Evolutionary conservation across 2,329 filamentous ascomycete species (phyloP).

Genomic region (Colletotrichum australisinense): DNA sequence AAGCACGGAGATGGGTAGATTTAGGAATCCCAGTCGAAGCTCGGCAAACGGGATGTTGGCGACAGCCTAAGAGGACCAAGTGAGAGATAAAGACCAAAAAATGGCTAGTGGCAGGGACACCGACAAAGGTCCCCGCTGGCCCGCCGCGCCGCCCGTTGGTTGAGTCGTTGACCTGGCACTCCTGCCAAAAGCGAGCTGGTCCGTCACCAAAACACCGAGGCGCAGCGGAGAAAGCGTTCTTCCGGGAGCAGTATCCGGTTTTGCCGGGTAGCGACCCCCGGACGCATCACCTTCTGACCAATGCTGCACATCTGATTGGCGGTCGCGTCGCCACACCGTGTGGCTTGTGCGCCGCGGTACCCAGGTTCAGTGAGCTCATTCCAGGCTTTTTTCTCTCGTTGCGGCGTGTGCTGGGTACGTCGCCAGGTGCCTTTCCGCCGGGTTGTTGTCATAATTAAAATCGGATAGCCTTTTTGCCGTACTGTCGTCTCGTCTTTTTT

Average conservation of each 20-base stretch:
- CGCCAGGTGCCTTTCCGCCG: conserved; percentile 32
- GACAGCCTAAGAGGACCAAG: not conserved
- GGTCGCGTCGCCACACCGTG: conserved; percentile 41
- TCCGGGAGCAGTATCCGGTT: conserved; percentile 34
- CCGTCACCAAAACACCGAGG: conserved; percentile 5
- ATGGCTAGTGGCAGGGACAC: not conserved
- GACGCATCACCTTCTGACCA: conserved; percentile 31
- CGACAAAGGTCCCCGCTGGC: conserved; percentile 13
- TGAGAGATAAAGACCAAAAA: conserved; percentile 5
- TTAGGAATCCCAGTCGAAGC: conserved; percentile 6
- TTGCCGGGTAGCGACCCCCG: conserved; percentile 33
- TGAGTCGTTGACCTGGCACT: not conserved
- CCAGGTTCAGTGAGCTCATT: conserved; percentile 44
- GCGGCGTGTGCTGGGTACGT: conserved; percentile 37
- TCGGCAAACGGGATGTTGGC: conserved; percentile 17
- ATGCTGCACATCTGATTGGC: conserved; percentile 50
- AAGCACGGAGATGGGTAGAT: not conserved
- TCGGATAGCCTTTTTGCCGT: conserved; percentile 42
- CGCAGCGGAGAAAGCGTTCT: conserved; percentile 31
- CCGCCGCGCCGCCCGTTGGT: conserved; percentile 13
- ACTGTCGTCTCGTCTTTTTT: conserved; percentile 41
- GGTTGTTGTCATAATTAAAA: conserved; percentile 55
- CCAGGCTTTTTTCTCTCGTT: conserved; percentile 15
- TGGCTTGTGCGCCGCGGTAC: conserved; percentile 43
- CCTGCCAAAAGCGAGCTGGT: not conserved